A percentile compares a stretch with the other conserved stretches of the same genome.
These are phyloP conservation scores for Arthroderma sp. DNA, from an alignment of 2,329 filamentous ascomycete species.

Conservation along the genomic window DNA sequence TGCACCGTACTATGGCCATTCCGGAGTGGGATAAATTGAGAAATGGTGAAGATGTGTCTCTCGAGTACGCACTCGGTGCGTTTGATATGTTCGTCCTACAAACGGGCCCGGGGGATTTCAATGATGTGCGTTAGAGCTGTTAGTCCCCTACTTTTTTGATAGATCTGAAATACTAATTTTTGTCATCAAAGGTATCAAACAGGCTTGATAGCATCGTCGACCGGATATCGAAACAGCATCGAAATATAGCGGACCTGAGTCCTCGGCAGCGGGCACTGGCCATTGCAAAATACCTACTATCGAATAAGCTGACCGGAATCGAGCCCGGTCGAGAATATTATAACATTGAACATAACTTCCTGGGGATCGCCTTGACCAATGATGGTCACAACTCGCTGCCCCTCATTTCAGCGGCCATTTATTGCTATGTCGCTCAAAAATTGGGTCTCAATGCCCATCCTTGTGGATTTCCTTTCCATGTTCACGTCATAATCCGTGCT, in stretches of 20 bases:
- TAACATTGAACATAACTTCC: conserved; percentile 72
- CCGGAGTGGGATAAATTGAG: conserved; percentile 56
- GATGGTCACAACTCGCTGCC: conserved; percentile 67
- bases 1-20: conserved; percentile 69
- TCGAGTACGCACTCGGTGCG: conserved; percentile 65
- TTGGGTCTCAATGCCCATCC: conserved; percentile 65
- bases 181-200: conserved; percentile 40
- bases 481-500: conserved; percentile 64
- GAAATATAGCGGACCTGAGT: conserved; percentile 42
- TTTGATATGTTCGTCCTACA: conserved; percentile 84
- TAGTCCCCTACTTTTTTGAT: not conserved
- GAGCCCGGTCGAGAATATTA: conserved; percentile 58
- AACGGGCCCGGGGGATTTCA: conserved; percentile 57
- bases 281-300: conserved; percentile 57
- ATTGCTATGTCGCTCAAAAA: conserved; percentile 61
- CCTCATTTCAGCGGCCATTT: conserved; percentile 76
- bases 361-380: conserved; percentile 66
- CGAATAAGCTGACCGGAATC: conserved; percentile 57
- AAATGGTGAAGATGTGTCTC: conserved; percentile 38
- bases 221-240: conserved; percentile 41
- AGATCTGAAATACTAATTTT: not conserved
- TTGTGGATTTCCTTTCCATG: conserved; percentile 72
- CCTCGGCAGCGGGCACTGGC: conserved; percentile 55
- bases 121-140: conserved; percentile 42
- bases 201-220: conserved; percentile 52